phyloP scores from a whole-genome alignment of 352 stramenopile genomes.

The Phytophthora palmivora region DNA sequence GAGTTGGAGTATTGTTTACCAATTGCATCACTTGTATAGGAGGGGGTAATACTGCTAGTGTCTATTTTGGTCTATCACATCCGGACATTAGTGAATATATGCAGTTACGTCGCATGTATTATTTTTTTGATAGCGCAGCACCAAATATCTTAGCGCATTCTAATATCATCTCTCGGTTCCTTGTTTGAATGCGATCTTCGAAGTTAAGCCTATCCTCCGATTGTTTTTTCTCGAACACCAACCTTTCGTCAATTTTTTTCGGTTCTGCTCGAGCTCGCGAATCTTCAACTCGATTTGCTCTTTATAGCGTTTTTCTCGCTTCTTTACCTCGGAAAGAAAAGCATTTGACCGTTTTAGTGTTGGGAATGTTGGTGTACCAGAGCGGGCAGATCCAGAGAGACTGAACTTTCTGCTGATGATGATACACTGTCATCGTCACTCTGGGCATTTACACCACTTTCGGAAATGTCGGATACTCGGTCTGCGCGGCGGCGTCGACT shows the following conservation, averaged over 20 bases:
- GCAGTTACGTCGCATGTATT: neutral
- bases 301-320: too few relatives aligned
- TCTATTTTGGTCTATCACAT: neutral
- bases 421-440: too few relatives aligned
- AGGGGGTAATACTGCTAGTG: constrained; percentile 5
- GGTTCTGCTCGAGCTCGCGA: constrained; percentile 1
- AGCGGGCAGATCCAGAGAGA: too few relatives aligned
- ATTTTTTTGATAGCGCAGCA: neutral
- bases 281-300: neutral
- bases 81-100: constrained; percentile 4
- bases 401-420: too few relatives aligned
- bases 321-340: too few relatives aligned
- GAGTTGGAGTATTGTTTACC: constrained; percentile 5
- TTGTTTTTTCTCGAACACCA: constrained; percentile 5
- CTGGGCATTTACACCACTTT: too few relatives aligned
- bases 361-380: too few relatives aligned
- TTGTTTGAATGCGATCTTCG: constrained; percentile 1
- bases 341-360: too few relatives aligned
- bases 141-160: constrained; percentile 5
- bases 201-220: constrained; percentile 1
- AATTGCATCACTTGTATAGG: constrained; percentile 1
- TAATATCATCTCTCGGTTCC: constrained; percentile 4
- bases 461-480: too few relatives aligned
- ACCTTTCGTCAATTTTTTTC: neutral
- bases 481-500: too few relatives aligned